These are phyloP conservation scores for Perkinsus marinus DNA, from an alignment of 169 alveolate species.

Conservation along the genomic window DNA sequence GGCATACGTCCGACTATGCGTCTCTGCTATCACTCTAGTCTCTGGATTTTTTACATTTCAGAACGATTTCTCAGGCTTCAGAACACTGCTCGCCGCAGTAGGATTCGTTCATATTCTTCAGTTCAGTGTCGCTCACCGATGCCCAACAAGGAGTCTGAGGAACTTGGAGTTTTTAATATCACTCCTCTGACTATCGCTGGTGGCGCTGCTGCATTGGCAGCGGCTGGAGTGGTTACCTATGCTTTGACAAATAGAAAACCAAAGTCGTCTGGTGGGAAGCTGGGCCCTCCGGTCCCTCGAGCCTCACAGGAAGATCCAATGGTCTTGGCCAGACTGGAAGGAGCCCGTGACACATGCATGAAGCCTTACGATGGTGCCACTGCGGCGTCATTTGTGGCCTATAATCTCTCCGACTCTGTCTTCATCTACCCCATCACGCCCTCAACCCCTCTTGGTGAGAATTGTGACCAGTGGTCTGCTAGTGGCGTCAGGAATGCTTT, in stretches of 20 bases:
- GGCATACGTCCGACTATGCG: no score
- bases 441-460: conserved; percentile 35
- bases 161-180: not conserved
- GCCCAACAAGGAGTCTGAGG: not conserved
- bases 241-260: not conserved
- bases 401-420: conserved; percentile 37
- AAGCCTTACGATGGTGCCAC: conserved; percentile 15
- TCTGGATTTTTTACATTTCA: no score
- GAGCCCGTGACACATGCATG: not conserved
- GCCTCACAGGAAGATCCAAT: not conserved
- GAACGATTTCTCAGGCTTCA: no score
- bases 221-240: not conserved
- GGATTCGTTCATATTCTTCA: no score
- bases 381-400: conserved; percentile 44
- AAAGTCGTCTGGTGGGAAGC: not conserved
- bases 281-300: not conserved
- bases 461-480: conserved; percentile 38
- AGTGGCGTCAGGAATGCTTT: conserved; percentile 28
- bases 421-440: conserved; percentile 47
- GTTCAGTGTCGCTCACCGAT: not conserved
- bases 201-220: not conserved
- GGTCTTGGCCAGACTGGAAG: not conserved
- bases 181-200: not conserved
- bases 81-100: no score
- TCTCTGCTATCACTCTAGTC: no score